Evolutionary conservation across 352 stramenopile genomes (phyloP).

Genomic region (Phytophthora idaei): DNA sequence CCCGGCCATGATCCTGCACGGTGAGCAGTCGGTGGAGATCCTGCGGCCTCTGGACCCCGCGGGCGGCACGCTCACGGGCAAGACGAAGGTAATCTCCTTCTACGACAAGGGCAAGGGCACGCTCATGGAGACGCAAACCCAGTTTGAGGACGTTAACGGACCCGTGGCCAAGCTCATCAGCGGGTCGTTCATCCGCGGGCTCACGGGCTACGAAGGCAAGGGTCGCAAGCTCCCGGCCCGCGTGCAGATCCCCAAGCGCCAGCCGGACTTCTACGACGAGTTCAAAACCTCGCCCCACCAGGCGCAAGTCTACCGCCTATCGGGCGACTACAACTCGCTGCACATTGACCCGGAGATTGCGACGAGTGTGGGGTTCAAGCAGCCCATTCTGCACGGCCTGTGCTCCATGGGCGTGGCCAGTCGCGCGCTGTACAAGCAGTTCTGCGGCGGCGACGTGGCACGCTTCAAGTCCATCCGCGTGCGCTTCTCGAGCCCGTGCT

Average conservation of each 20-base stretch:
- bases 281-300: constrained; percentile 75
- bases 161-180: constrained; percentile 75
- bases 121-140: constrained; percentile 87
- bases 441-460: constrained; percentile 67
- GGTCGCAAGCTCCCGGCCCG: constrained; percentile 69
- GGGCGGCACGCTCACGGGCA: constrained; percentile 56
- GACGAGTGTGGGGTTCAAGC: constrained; percentile 73
- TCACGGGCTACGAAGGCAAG: constrained; percentile 76
- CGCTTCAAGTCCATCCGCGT: constrained; percentile 89
- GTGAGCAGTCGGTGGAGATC: constrained; percentile 87
- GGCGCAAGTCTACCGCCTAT: constrained; percentile 94
- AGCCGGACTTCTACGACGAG: constrained; percentile 64
- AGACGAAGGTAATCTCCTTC: constrained; percentile 82
- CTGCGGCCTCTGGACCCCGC: constrained; percentile 66
- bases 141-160: constrained; percentile 72
- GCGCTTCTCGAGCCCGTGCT: constrained; percentile 87
- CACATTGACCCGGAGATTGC: constrained; percentile 92
- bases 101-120: constrained; percentile 84
- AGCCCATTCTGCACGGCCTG: constrained; percentile 94
- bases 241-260: constrained; percentile 76
- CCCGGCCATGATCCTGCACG: constrained; percentile 85
- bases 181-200: constrained; percentile 82
- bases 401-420: constrained; percentile 92
- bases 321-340: constrained; percentile 95
- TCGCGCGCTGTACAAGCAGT: constrained; percentile 80